Base-by-base conservation (phyloP, 164 flowering plant genomes). In the Euptelea pleiosperma region DNA sequence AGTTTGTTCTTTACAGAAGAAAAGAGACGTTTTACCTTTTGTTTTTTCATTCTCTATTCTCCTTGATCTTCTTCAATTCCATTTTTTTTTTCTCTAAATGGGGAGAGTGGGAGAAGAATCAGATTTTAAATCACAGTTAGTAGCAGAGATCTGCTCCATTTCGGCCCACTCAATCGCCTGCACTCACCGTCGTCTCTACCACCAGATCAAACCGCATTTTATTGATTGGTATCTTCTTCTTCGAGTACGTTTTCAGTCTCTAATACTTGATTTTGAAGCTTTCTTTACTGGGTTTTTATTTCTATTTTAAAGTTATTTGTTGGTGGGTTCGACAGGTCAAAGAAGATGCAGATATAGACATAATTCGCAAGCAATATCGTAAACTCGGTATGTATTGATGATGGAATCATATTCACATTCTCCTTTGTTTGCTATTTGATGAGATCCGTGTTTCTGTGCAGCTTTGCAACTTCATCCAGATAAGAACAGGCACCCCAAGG, bases 401-500 rank as follows among this genome's bases (percentile, higher is more conserved):
- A 1, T 35, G 10, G 19, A 18, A 31, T 39, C 9, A 5, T 7
- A n/a, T 10, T 30, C 1, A 0, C 1, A 16, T 6, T 48, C 25
- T 21, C 12, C 3, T n/a, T 39, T 40, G 1, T 19, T 36, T 54
- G 2, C 22, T 57, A 1, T 61, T 22, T 24, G 12, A 31, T 70
- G 53, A 44, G 39, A 12, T 41, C 3, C 3, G 60, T 41, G 21
- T 29, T 30, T 57, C 0, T 64, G 8, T 72, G 75, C 84, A 91
- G 98, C 92, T 64, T 70, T 91, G 74, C 87, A 71, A 69, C 80
- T 91, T 63, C 98, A 91, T 68, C 98, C 98, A 40, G 98, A 91
- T 48, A 91, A 91, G 76, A 91, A 91, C 75, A 74, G 64, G 53
- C 96, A 88, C 57, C 89, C 91, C 14, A 83, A 82, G 54, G 94